Percentiles rank a stretch among this genome's conserved stretches.
phyloP scores from a whole-genome alignment of 1,139 yeast species.

The Geotrichum candidum region DNA sequence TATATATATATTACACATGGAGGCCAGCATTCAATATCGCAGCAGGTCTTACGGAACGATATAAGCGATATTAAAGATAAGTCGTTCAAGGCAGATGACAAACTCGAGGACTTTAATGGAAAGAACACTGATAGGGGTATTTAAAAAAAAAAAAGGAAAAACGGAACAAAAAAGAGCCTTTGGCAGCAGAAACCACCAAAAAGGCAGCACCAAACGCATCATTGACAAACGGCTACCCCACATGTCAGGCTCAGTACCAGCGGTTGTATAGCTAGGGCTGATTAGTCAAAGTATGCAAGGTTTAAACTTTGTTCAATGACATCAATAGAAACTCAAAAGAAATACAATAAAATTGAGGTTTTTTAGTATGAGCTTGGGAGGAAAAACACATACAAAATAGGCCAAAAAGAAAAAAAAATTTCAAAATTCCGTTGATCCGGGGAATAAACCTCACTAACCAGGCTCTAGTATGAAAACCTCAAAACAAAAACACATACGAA shows the following conservation, averaged over 20 bases:
- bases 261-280: too few relatives aligned
- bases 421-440: neutral
- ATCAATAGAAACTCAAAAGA: neutral
- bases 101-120: neutral
- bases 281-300: neutral
- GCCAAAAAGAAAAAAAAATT: neutral
- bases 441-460: neutral
- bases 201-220: too few relatives aligned
- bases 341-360: too few relatives aligned
- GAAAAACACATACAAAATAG: neutral
- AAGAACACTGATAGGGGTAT: neutral
- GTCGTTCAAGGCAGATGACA: neutral
- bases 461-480: neutral
- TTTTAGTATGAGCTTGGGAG: neutral
- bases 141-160: too few relatives aligned
- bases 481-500: neutral
- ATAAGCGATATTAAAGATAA: neutral
- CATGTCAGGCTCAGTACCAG: neutral
- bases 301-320: neutral
- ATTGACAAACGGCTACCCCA: too few relatives aligned
- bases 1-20: neutral
- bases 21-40: neutral
- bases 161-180: too few relatives aligned
- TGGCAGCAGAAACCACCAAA: too few relatives aligned
- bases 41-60: neutral